Conservation (phyloP, 108 stramenopile species). For the Cyclotella baltica region DNA sequence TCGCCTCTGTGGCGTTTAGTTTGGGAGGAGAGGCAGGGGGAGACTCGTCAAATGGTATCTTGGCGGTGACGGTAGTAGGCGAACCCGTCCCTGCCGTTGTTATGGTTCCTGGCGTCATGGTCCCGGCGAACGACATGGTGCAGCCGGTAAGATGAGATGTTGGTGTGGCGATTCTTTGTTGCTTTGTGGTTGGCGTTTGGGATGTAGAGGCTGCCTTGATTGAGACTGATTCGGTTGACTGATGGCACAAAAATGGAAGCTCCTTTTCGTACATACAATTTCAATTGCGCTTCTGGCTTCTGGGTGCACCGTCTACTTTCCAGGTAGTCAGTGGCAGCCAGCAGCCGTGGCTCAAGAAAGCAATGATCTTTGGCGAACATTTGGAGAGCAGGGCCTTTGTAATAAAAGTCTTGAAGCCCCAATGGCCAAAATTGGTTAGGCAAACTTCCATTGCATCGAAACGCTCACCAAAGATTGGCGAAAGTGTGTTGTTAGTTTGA, state of each 20-base stretch:
- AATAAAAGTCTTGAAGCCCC: neutral
- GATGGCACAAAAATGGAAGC: too few relatives aligned
- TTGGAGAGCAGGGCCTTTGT: neutral
- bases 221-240: too few relatives aligned
- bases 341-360: too few relatives aligned
- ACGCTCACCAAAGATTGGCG: neutral
- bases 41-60: neutral
- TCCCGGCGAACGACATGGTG: neutral
- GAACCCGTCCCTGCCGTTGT: neutral
- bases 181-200: too few relatives aligned
- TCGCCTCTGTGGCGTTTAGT: neutral
- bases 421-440: neutral
- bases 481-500: too few relatives aligned
- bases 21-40: neutral
- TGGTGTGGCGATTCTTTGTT: neutral
- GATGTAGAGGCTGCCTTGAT: too few relatives aligned
- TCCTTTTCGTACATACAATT: too few relatives aligned
- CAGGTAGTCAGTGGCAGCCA: too few relatives aligned
- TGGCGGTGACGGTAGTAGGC: neutral
- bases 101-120: neutral
- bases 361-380: too few relatives aligned
- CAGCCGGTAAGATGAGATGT: neutral
- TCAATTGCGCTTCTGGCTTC: too few relatives aligned
- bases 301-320: too few relatives aligned
- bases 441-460: too few relatives aligned